Conservation (phyloP, 805 yeast genomes). For the Wickerhamiella occidentalis region DNA sequence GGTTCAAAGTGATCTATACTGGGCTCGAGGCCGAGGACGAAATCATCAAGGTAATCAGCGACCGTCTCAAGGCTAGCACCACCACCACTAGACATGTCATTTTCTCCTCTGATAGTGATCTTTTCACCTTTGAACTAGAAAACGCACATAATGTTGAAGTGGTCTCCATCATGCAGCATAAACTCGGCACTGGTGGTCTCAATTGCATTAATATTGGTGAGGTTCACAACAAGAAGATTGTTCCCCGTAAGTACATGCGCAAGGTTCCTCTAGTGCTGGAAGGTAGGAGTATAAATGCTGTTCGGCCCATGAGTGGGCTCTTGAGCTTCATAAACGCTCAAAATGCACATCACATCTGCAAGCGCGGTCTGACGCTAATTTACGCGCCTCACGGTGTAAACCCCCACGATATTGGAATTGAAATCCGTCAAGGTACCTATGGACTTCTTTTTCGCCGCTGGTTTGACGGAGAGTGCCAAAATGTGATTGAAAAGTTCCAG, state of each 20-base stretch:
- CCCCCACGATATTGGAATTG: constrained; percentile 5
- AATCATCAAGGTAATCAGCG: constrained; percentile 5
- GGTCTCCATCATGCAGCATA: constrained; percentile 1
- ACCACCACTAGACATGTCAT: neutral
- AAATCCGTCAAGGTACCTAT: constrained; percentile 6
- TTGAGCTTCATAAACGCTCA: constrained; percentile 4
- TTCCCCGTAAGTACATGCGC: neutral
- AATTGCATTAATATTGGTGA: constrained; percentile 7
- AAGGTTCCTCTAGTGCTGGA: neutral
- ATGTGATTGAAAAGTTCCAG: neutral
- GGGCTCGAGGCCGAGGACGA: constrained; percentile 12
- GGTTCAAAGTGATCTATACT: constrained; percentile 1
- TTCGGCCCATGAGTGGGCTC: neutral
- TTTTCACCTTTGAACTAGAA: constrained; percentile 6
- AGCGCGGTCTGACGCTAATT: neutral
- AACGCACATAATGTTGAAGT: constrained; percentile 3
- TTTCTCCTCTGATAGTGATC: constrained; percentile 9
- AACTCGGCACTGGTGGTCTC: neutral
- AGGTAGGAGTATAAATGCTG: neutral
- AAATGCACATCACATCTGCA: neutral
- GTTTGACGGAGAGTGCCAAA: neutral
- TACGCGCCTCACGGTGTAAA: neutral
- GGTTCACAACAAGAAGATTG: neutral
- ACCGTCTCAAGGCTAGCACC: neutral
- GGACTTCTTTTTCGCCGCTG: constrained; percentile 2